Evolutionary conservation across 73 alveolate genomes (phyloP), one percentile per base, ranked within the genome.

Genomic region (Loxodes magnus): DNA sequence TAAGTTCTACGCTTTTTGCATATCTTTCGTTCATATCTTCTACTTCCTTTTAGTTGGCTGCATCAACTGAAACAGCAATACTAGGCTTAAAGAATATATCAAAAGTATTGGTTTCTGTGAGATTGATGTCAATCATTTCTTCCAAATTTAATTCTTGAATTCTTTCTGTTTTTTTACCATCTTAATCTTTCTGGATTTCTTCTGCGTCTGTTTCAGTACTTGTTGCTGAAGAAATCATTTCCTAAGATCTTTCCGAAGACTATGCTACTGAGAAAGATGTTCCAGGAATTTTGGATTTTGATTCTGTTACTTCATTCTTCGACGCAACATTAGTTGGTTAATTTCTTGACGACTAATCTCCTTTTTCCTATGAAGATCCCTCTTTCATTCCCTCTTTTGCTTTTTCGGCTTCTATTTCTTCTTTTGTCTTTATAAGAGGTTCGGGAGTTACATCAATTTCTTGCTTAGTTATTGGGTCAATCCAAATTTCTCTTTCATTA

Each of bases 101-200:
- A 24, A 74, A 37, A 15, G 96, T 84, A 22, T 78, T 78, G 17
- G 93, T 74, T 53, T 84, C 96, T 21, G 49, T 33, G 26, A 84
- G 62, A 26, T 77, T 76, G 17, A 84, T 80, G 24, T 79, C 87
- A 10, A 79, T 71, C 35, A 74, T 39, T 51, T 69, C 60, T 4
- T 69, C 83, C 28, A 63, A 46, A 37, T 69, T 76, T 17, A 62
- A 75, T 29, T 69, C 83, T 22, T 39, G 46, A 3, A 69, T 30
- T 4, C 77, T 59, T 51, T 69, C 52, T 34, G 52, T 53, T 41
- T 33, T 23, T 25, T 49, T 62, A n/a, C n/a, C 27, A 25, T 17
- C 50, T 24, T 46, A 37, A 10, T 9, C 34, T 25, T 46, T 46
- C 5, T 37, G 28, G 15, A 9, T 41, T 46, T 46, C 59, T 25